phyloP scores from a whole-genome alignment of 257 asterid species.

The Misopates orontium region DNA sequence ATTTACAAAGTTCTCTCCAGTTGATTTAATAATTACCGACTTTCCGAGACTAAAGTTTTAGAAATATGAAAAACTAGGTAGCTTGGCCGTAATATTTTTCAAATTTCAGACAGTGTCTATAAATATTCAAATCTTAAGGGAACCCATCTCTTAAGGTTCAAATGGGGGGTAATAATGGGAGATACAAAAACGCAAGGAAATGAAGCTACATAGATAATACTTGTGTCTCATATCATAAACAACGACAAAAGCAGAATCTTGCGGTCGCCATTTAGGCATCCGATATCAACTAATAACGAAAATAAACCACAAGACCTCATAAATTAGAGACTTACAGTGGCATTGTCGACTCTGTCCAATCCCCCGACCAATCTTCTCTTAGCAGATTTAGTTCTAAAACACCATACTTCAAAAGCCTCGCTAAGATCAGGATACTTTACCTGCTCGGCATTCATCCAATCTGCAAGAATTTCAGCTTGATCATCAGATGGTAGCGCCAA shows the following conservation, averaged over 20 bases:
- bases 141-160: too few relatives aligned
- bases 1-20: too few relatives aligned
- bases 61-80: too few relatives aligned
- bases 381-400: constrained; percentile 76
- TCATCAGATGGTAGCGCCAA: constrained; percentile 70
- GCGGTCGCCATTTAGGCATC: neutral
- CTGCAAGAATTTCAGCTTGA: constrained; percentile 70
- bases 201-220: constrained; percentile 16
- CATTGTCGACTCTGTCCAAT: constrained; percentile 34
- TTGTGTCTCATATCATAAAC: constrained; percentile 20
- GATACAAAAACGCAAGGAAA: too few relatives aligned
- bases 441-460: constrained; percentile 65
- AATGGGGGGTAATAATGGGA: too few relatives aligned
- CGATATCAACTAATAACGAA: neutral
- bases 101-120: too few relatives aligned
- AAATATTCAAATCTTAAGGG: too few relatives aligned
- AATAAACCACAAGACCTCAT: neutral
- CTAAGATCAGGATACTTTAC: constrained; percentile 71
- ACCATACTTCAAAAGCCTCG: constrained; percentile 88
- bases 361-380: constrained; percentile 65
- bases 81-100: too few relatives aligned
- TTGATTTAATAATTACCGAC: too few relatives aligned
- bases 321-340: constrained; percentile 41
- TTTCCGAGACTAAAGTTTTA: too few relatives aligned
- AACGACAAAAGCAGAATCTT: neutral